A percentile compares a stretch with the other conserved stretches of the same genome.
phyloP scores from a whole-genome alignment of 2,329 filamentous ascomycete genomes.

The Plectosphaerella cucumerina region DNA sequence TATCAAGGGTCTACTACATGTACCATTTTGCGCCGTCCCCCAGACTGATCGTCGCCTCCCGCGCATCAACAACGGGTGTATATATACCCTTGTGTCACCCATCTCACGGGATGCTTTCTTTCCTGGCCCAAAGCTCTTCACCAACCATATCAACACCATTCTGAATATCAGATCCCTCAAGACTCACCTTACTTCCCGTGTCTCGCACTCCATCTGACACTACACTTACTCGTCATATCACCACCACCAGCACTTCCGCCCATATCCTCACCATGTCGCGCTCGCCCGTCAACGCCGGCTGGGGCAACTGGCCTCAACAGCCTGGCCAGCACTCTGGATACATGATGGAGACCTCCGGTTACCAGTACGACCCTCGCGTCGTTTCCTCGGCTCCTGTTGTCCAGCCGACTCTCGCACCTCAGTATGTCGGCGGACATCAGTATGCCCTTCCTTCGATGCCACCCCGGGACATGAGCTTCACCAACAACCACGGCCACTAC shows the following conservation, averaged over 20 bases:
- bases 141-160: not conserved
- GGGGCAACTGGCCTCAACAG: conserved; percentile 52
- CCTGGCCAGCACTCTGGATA: conserved; percentile 38
- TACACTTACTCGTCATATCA: not conserved
- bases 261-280: not conserved
- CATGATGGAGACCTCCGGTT: conserved; percentile 41
- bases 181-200: too few relatives aligned
- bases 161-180: too few relatives aligned
- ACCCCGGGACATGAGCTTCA: conserved; percentile 39
- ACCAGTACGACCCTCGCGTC: conserved; percentile 44
- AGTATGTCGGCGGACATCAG: conserved; percentile 40
- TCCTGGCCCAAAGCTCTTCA: not conserved
- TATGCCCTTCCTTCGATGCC: conserved; percentile 41
- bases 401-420: conserved; percentile 37
- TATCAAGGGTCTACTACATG: not conserved
- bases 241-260: not conserved
- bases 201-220: not conserved
- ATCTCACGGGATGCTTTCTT: not conserved
- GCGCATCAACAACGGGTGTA: not conserved
- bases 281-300: conserved; percentile 19
- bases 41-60: not conserved
- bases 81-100: not conserved
- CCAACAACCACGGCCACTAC: conserved; percentile 35
- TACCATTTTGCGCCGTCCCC: not conserved
- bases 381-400: conserved; percentile 32